These are phyloP conservation scores for Linnemannia hyalina DNA, from an alignment of 192 early-diverging fungal species.

Conservation along the genomic window DNA sequence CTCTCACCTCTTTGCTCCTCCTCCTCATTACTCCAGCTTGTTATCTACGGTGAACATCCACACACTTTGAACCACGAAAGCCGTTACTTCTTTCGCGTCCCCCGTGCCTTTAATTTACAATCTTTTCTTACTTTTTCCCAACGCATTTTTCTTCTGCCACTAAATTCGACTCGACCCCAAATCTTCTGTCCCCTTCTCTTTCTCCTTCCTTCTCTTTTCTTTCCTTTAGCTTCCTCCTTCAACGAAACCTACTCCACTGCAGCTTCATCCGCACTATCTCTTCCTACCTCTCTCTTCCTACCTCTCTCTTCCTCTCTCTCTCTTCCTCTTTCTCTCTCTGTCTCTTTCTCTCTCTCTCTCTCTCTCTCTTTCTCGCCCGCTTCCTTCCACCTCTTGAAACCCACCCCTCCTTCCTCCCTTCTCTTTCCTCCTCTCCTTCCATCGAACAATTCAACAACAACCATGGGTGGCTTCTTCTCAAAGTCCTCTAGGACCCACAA, in stretches of 20 bases:
- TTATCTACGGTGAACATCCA: no score
- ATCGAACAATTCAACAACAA: slow-evolving; percentile 4
- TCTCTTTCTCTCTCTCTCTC: no score
- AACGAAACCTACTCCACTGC: background rate
- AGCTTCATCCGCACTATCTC: background rate
- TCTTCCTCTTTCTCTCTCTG: background rate
- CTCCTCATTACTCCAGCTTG: no score
- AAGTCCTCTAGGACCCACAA: slow-evolving; percentile 37
- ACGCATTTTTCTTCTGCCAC: background rate
- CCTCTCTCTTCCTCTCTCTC: background rate
- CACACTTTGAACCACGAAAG: no score
- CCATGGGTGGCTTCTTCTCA: slow-evolving; percentile 47
- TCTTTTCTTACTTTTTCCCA: background rate
- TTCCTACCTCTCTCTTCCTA: background rate
- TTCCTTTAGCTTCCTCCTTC: background rate
- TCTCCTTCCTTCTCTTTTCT: background rate
- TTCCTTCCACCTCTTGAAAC: background rate
- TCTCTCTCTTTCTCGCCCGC: background rate
- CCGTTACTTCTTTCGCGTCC: background rate
- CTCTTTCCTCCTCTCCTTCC: background rate
- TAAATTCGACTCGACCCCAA: background rate
- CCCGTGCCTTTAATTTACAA: background rate
- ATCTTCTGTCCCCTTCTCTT: background rate
- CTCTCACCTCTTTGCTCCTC: background rate
- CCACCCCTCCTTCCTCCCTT: background rate